Evolutionary conservation across 352 stramenopile genomes (phyloP), one percentile per base, ranked within the genome.

Genomic region (Phytophthora boehmeriae): DNA sequence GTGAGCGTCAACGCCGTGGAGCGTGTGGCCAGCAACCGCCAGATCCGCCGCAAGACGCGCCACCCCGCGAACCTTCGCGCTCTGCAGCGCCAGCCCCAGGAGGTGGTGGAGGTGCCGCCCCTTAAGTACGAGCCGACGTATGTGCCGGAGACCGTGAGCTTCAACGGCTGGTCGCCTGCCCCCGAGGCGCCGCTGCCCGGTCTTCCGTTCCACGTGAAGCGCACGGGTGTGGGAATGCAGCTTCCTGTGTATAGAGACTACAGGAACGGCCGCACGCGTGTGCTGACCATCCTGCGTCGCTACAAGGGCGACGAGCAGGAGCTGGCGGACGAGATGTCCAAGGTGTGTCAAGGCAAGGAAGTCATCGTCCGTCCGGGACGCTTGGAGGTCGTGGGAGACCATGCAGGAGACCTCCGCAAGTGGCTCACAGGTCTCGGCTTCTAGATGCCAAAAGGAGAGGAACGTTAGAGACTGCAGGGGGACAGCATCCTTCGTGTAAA

Each of bases 211-310:
- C 59, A 75, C 34, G 80, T 96, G 22, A 93, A 94, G 81, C 85
- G 88, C 64, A 96, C 88, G 46, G 78, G 82, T 25, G 63, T 86
- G 34, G 86, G 86, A 4, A 54, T 90, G 55, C 87, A 96, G 63
- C 72, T 96, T 28, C 88, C 88, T 16, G 86, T 96, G 68, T 96
- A 96, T 79, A 80, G 83, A 57, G 88, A 96, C 70, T 90, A 83
- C 68, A 62, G 84, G 38, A 96, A 96, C 58, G 88, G 88, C 50
- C 83, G 86, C 66, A 96, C 88, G 68, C 88, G 88, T 55, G 81
- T 95, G 66, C 66, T 96, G 50, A 96, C 88, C 49, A 92, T 95
- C 62, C 51, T 96, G 56, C 83, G 88, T 49, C 84, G 84, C 63
- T 93, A 81, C 74, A 73, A 85, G 55, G 88, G 88, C 59, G 78